Base-by-base conservation (phyloP, 2,329 filamentous ascomycete genomes). In the Pseudogymnoascus sp. region DNA sequence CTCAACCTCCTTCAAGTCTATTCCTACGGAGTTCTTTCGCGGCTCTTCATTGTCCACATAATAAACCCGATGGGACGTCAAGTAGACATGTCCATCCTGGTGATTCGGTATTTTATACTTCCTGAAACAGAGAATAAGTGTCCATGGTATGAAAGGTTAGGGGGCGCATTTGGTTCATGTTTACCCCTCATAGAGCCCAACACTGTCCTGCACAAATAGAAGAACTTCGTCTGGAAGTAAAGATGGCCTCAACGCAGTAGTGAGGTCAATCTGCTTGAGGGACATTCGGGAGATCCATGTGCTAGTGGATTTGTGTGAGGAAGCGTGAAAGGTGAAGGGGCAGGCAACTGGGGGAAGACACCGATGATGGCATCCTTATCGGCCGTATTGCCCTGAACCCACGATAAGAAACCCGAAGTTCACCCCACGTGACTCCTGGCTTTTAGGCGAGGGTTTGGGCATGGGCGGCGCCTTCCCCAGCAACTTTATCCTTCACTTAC, bases 141-240 rank as follows among this genome's bases (percentile, higher is more conserved):
- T 59, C 34, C 56, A 58, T 62, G 48, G 12, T 21, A 3, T 23
- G 4, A 15, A 37, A 33, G 19, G 28, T 55, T 30, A 35, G 61
- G 28, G 33, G 38, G 19, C 23, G 41, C n/a, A 48, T 48, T 9
- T 48, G 37, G 37, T 41, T 41, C 38, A 52, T 57, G 77, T 85
- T 76, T 80, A 95, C 91, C 94, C 94, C 80, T 97, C 90, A 77
- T 99, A 99, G 63, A 99, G 80, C 67, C 94, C 94, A 68, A 99
- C 92, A 73, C 90, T 92, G 79, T 97, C 92, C 77, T 97, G 92
- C 61, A 99, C 92, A 76, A 96, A 97, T 62, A 99, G 82, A 59
- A 97, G 80, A 67, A 90, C 88, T 81, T 99, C 94, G 79, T 96
- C 94, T 70, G 90, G 88, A 66, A 95, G 82, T 72, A 96, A 88